These are phyloP conservation scores for Aulographum hederae DNA, from an alignment of 2,329 filamentous ascomycete species.

Conservation along the genomic window DNA sequence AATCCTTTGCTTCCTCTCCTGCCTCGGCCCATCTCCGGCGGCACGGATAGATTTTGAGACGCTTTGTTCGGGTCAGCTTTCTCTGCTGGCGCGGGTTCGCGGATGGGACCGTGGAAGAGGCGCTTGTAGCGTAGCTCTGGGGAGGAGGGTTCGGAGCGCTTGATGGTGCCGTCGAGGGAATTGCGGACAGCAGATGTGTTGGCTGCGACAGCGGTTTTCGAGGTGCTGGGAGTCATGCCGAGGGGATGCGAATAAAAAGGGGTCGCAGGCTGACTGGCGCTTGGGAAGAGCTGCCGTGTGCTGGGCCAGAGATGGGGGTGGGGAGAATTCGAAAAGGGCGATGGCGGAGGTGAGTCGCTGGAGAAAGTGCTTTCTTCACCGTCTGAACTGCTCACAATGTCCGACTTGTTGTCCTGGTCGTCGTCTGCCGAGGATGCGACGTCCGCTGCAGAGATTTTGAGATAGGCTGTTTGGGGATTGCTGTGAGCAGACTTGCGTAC, in stretches of 20 bases:
- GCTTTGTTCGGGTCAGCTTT: too few species aligned
- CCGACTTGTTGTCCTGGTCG: not conserved
- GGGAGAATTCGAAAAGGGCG: too few species aligned
- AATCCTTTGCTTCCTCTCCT: too few species aligned
- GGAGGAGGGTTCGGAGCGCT: constrained; percentile 11
- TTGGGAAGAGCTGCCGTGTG: constrained; percentile 4
- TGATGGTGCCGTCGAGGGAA: constrained; percentile 9
- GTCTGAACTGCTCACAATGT: constrained; percentile 1
- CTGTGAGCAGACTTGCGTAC: too few species aligned
- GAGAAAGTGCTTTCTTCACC: too few species aligned
- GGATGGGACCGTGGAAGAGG: constrained; percentile 17
- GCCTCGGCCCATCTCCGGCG: too few species aligned
- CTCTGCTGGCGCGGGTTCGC: too few species aligned
- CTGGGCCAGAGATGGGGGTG: too few species aligned
- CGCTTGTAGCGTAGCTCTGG: constrained; percentile 23
- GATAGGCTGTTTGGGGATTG: too few species aligned
- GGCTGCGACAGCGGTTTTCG: constrained; percentile 1
- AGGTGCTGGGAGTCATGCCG: not conserved
- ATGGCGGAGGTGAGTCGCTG: too few species aligned
- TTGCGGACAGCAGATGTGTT: constrained; percentile 9
- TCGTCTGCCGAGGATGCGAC: not conserved
- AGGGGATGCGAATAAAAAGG: constrained; percentile 2
- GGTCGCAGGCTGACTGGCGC: constrained; percentile 4
- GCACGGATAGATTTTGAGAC: too few species aligned
- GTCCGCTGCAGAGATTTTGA: too few species aligned